Evolutionary conservation across 73 alveolate genomes (phyloP).

Genomic region (Stentor coeruleus): DNA sequence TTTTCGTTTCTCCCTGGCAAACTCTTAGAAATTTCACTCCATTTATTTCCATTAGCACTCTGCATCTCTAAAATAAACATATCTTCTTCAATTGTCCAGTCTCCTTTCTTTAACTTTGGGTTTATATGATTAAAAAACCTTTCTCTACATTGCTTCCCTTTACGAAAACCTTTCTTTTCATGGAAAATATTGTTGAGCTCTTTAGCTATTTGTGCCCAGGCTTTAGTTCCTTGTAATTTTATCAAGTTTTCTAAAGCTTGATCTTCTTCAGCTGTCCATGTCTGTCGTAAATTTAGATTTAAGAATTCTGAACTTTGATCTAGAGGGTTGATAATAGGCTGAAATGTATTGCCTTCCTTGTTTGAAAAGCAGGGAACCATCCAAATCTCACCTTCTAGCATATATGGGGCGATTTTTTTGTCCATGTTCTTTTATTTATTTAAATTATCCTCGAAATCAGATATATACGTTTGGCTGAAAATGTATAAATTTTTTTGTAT

Average conservation of each 20-base stretch:
- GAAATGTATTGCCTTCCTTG: not conserved
- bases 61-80: constrained; percentile 61
- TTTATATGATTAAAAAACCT: constrained; percentile 77
- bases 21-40: constrained; percentile 71
- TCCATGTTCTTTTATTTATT: not conserved
- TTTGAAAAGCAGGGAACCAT: constrained; percentile 8
- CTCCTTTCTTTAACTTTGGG: constrained; percentile 68
- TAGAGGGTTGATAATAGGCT: not conserved
- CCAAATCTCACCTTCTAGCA: not conserved
- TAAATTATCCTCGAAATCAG: not conserved
- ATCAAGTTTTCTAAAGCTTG: not conserved
- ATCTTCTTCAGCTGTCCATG: constrained; percentile 14
- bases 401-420: not conserved
- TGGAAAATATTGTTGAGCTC: constrained; percentile 2
- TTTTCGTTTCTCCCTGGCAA: constrained; percentile 82
- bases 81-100: constrained; percentile 76
- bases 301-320: not conserved
- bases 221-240: not conserved
- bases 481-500: too few species aligned
- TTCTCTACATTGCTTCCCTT: constrained; percentile 87
- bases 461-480: too few species aligned
- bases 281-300: too few species aligned
- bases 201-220: not conserved
- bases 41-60: constrained; percentile 70
- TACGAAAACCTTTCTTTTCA: constrained; percentile 29